Conservation (phyloP, 257 asterid species). For the Schizonepeta tenuifolia region DNA sequence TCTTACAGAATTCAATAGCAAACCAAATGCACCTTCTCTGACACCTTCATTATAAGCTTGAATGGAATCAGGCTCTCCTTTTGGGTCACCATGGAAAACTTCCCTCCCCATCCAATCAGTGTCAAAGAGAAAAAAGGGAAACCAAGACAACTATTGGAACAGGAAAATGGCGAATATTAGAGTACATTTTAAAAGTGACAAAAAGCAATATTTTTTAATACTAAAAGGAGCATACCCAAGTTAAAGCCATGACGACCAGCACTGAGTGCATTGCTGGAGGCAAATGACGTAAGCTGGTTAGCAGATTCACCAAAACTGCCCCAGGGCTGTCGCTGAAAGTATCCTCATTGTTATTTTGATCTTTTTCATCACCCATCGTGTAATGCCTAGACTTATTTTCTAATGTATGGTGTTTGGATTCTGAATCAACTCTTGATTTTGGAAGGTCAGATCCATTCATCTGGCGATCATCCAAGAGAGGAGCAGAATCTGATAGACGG, state of each 20-base stretch:
- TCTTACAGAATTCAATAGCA: constrained; percentile 99
- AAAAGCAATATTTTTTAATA: not conserved
- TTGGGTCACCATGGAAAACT: constrained; percentile 96
- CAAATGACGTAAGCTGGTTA: constrained; percentile 94
- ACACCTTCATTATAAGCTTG: constrained; percentile 93
- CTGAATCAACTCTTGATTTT: constrained; percentile 43
- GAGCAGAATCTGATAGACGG: constrained; percentile 78
- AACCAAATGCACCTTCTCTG: constrained; percentile 99
- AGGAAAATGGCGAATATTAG: constrained; percentile 26
- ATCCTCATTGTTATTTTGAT: constrained; percentile 50
- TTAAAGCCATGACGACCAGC: constrained; percentile 95
- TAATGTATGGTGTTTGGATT: constrained; percentile 30
- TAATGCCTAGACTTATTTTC: constrained; percentile 49
- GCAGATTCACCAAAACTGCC: constrained; percentile 90
- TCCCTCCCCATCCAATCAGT: constrained; percentile 99
- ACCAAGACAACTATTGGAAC: constrained; percentile 85
- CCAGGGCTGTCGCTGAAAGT: constrained; percentile 82
- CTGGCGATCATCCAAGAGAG: constrained; percentile 69
- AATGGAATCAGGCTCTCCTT: constrained; percentile 70
- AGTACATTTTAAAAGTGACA: not conserved
- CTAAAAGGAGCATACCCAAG: constrained; percentile 71
- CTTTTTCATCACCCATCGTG: constrained; percentile 39
- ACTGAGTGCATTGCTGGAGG: constrained; percentile 98
- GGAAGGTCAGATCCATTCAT: constrained; percentile 53
- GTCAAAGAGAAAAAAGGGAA: constrained; percentile 96